These are phyloP conservation scores for Arachis hypogaea DNA, from an alignment of 306 rosid species.

Conservation along the genomic window DNA sequence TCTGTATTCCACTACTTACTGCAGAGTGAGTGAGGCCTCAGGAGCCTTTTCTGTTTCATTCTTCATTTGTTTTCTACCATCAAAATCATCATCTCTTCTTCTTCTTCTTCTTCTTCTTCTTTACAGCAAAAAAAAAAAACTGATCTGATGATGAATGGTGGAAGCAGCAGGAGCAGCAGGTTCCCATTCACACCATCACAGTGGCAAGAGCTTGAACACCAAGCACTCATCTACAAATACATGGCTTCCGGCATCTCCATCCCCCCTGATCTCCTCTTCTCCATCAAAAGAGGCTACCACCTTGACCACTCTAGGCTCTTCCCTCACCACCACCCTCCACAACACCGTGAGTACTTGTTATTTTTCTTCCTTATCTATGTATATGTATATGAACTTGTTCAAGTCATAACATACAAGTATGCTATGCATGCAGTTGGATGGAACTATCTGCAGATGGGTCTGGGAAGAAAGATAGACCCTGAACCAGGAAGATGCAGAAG, in stretches of 20 bases:
- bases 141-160: slow-evolving; percentile 51
- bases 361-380: too few relatives aligned
- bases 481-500: slow-evolving; percentile 99
- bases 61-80: too few relatives aligned
- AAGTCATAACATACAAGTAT: too few relatives aligned
- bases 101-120: neutral
- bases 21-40: too few relatives aligned
- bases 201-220: slow-evolving; percentile 99
- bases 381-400: too few relatives aligned
- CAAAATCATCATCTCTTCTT: neutral
- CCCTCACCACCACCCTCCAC: slow-evolving; percentile 68
- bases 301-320: slow-evolving; percentile 55
- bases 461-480: slow-evolving; percentile 93
- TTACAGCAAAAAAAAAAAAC: too few relatives aligned
- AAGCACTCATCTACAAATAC: slow-evolving; percentile 95
- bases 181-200: slow-evolving; percentile 87
- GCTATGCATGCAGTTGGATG: slow-evolving; percentile 73
- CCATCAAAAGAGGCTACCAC: slow-evolving; percentile 60
- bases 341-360: slow-evolving; percentile 53
- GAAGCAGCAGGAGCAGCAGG: slow-evolving; percentile 61
- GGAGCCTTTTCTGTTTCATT: too few relatives aligned
- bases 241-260: slow-evolving; percentile 90
- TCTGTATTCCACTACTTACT: too few relatives aligned
- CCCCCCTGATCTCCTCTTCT: slow-evolving; percentile 87
- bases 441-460: slow-evolving; percentile 89